These are phyloP conservation scores for Coleophoma cylindrospora DNA, from an alignment of 2,329 filamentous ascomycete species.

Conservation along the genomic window DNA sequence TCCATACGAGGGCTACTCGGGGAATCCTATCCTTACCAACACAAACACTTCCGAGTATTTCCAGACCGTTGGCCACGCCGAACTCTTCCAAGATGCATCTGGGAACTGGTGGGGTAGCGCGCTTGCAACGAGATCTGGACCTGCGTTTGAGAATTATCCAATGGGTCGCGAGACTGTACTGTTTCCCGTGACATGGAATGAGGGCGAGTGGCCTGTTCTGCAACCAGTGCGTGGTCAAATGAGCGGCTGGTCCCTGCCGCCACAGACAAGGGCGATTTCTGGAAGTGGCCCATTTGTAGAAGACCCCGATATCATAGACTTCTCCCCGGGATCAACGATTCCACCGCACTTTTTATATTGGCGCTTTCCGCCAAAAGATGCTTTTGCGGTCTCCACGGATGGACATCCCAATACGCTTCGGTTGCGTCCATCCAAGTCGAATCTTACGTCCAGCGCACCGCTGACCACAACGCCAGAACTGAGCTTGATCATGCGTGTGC, in stretches of 20 bases:
- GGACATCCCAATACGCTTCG: conserved; percentile 38
- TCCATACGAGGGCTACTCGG: conserved; percentile 46
- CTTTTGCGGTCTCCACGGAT: conserved; percentile 39
- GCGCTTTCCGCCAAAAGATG: conserved; percentile 41
- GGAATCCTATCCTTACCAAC: conserved; percentile 36
- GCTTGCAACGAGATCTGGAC: conserved; percentile 39
- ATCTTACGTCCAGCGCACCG: conserved; percentile 48
- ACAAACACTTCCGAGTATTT: conserved; percentile 31
- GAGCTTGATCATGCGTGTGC: conserved; percentile 48
- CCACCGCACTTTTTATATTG: conserved; percentile 53
- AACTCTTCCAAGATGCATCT: conserved; percentile 45
- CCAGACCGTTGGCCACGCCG: conserved; percentile 52
- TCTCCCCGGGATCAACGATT: conserved; percentile 35
- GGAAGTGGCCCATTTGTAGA: conserved; percentile 37
- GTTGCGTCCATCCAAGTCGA: conserved; percentile 42
- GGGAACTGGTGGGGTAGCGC: conserved; percentile 49
- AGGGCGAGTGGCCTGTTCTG: conserved; percentile 42
- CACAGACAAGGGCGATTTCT: conserved; percentile 24
- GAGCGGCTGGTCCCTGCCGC: conserved; percentile 34
- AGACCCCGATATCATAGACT: conserved; percentile 37
- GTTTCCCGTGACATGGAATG: conserved; percentile 41
- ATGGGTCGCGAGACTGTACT: conserved; percentile 51
- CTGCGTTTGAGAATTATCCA: conserved; percentile 36
- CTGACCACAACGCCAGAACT: conserved; percentile 42
- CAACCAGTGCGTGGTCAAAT: conserved; percentile 37